Conservation (phyloP, 1,284 basidiomycete species). For the Rhodotorula mucilaginosa region DNA sequence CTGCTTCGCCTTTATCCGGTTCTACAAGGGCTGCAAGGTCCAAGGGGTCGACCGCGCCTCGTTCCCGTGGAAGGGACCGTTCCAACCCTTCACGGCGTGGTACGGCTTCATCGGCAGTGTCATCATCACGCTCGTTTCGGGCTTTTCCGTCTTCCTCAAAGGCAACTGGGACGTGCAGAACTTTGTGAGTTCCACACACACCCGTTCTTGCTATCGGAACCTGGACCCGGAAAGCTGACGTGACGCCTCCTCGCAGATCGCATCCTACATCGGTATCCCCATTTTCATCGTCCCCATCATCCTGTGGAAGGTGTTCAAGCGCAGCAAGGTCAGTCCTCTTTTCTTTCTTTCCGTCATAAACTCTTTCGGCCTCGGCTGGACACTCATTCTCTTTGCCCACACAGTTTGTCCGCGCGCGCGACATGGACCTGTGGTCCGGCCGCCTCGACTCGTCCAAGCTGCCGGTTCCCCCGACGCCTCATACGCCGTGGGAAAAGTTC, state of each 20-base stretch:
- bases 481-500: slow-evolving; percentile 20
- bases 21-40: slow-evolving; percentile 46
- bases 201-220: background rate
- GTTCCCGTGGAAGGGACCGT: slow-evolving; percentile 45
- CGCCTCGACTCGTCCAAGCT: slow-evolving; percentile 23
- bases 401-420: slow-evolving; percentile 14
- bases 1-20: slow-evolving; percentile 43
- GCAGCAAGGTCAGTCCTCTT: background rate
- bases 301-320: slow-evolving; percentile 31
- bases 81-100: slow-evolving; percentile 46
- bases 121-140: slow-evolving; percentile 39
- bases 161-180: slow-evolving; percentile 35
- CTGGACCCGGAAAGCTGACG: background rate
- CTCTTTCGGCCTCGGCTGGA: too few relatives aligned
- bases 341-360: background rate
- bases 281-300: slow-evolving; percentile 33
- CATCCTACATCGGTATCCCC: slow-evolving; percentile 28
- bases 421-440: slow-evolving; percentile 33
- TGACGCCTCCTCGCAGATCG: slow-evolving; percentile 7
- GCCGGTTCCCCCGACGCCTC: slow-evolving; percentile 9
- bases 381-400: background rate
- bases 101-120: slow-evolving; percentile 25
- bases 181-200: slow-evolving; percentile 11
- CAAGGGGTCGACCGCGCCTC: slow-evolving; percentile 44
- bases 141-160: slow-evolving; percentile 41